Evolutionary conservation across 2,329 filamentous ascomycete genomes (phyloP), one percentile per base, ranked within the genome.

Genomic region (Coniochaeta sp.): DNA sequence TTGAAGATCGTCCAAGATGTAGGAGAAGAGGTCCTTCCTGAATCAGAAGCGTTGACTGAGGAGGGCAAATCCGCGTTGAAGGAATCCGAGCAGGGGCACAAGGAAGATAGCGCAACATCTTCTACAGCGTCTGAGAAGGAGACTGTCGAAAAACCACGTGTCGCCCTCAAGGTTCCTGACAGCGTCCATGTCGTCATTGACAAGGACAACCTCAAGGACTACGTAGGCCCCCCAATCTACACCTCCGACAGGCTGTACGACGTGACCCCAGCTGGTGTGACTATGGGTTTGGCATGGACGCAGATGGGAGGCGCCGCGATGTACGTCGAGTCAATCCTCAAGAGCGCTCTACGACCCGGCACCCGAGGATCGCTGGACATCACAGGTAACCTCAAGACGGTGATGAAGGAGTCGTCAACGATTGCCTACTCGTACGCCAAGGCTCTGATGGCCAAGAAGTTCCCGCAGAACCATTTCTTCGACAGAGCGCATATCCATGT

Each of bases 201-300:
- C 73, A 96, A 91, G 73, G 89, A 93, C 60, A 96, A 93, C 67
- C 81, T 99, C 58, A 96, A 96, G 70, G 95, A 99, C 74, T 99
- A 97, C 71, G 93, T 99, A 62, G 95, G 95, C 2, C 93, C 95
- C 1, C 93, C 95, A 1, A 85, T 98, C 59, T 99, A 96, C 77
- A 99, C 92, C 0, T 91, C 95, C 5, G 95, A 99, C 74, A 87
- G 96, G 59, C 82, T 99, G 16, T 99, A 98, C 79, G 95, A 99
- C 68, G 86, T 87, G 56, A 96, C 92, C 62, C 95, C 96, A 4
- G 85, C 95, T 1, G 95, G 95, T 74, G 95, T 99, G 17, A 90
- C 93, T 24, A 98, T 99, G 95, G 95, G 95, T 65, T 84, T 99
- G 58, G 95, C 95, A 8, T 99, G 95, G 95, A 99, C 96, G 8